Conservation (phyloP, 148 eudicot genomes). For the Nepenthes gracilis region DNA sequence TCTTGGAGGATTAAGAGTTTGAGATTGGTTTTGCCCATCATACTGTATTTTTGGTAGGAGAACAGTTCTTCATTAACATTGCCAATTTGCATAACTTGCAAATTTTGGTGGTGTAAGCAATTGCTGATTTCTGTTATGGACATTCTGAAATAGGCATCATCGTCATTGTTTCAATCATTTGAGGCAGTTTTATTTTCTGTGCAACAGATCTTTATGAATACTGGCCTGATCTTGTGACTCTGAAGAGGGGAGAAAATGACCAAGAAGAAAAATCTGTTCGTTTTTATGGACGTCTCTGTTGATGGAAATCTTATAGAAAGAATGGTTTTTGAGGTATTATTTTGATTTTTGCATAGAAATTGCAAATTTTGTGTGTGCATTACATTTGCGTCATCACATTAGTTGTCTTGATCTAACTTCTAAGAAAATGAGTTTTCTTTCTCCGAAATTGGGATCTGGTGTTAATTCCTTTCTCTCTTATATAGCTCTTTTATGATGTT, state of each 20-base stretch:
- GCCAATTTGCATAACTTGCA: no score
- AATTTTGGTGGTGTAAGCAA: no score
- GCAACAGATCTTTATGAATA: not conserved
- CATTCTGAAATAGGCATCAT: no score
- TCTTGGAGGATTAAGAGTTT: no score
- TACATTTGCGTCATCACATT: not conserved
- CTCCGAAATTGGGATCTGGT: not conserved
- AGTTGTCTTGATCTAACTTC: not conserved
- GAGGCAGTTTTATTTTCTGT: not conserved
- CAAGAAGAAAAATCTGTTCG: constrained; percentile 49
- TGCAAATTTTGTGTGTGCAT: not conserved
- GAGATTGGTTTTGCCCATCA: no score
- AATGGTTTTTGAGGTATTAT: constrained; percentile 79
- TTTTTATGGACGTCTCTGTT: constrained; percentile 71
- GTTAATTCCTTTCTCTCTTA: not conserved
- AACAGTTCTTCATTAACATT: no score
- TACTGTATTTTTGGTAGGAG: no score
- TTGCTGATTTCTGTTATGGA: no score
- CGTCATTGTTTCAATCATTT: no score
- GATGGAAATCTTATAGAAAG: constrained; percentile 85
- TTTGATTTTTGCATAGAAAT: not conserved
- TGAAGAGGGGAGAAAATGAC: constrained; percentile 20
- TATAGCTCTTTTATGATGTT: constrained; percentile 68
- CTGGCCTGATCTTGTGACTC: not conserved
- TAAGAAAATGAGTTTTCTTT: not conserved